Conservation (phyloP, 371 early-diverging fungal species). For the Mortierella sp. region DNA sequence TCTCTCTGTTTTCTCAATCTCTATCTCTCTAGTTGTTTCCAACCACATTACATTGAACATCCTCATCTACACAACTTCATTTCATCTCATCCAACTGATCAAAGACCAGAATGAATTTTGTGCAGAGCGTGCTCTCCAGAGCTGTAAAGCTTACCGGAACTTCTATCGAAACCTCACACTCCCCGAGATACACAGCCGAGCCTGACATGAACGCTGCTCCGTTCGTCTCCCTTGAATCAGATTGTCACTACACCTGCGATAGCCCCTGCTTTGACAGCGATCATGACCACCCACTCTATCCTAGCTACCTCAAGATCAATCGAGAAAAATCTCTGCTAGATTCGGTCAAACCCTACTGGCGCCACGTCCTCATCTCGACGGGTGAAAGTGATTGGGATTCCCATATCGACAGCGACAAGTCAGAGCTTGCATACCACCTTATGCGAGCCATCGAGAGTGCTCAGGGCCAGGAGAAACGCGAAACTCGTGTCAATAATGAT, state of each 20-base stretch:
- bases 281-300: conserved; percentile 68
- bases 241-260: conserved; percentile 54
- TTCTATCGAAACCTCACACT: too few species aligned
- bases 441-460: conserved; percentile 24
- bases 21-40: neutral
- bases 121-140: conserved; percentile 19
- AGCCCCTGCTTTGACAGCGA: conserved; percentile 46
- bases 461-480: too few species aligned
- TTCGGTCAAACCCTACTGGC: conserved; percentile 75
- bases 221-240: conserved; percentile 16
- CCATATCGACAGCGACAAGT: conserved; percentile 66
- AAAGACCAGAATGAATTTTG: conserved; percentile 15
- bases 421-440: conserved; percentile 52
- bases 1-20: neutral
- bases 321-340: conserved; percentile 57
- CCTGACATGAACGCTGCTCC: conserved; percentile 17
- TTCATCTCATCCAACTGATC: neutral
- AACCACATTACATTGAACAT: too few species aligned
- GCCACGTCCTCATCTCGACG: conserved; percentile 73
- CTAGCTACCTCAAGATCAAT: conserved; percentile 73
- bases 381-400: conserved; percentile 71
- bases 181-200: conserved; percentile 1
- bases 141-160: conserved; percentile 14
- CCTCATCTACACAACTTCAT: neutral
- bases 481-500: too few species aligned